Evolutionary conservation across 1,284 basidiomycete genomes (phyloP).

Genomic region (Filobasidium uniguttulatum): DNA sequence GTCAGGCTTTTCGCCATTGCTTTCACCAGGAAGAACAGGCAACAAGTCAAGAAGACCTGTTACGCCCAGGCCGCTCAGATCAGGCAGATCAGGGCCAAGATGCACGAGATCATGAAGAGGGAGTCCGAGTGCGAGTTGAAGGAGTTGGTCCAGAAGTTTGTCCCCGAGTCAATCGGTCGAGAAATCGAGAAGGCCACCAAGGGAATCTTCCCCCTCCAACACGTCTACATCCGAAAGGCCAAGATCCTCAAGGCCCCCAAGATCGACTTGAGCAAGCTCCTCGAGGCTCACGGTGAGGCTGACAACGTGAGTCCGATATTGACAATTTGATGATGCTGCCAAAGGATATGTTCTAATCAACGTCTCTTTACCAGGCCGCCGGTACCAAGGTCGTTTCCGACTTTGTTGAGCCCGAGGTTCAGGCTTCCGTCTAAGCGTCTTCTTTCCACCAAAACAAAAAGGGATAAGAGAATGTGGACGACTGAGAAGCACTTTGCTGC

Average conservation of each 20-base stretch:
- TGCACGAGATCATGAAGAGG: slow-evolving; percentile 99
- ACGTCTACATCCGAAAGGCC: slow-evolving; percentile 95
- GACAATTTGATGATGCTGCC: slow-evolving; percentile 2
- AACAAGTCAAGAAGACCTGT: slow-evolving; percentile 98
- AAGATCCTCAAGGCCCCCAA: slow-evolving; percentile 95
- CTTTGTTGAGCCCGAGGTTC: slow-evolving; percentile 38
- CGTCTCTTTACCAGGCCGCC: slow-evolving; percentile 19
- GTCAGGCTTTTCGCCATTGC: slow-evolving; percentile 97
- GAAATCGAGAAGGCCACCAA: slow-evolving; percentile 96
- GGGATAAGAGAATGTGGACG: no score
- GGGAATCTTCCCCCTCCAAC: slow-evolving; percentile 94
- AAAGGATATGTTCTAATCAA: slow-evolving; percentile 6
- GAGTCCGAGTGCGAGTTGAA: slow-evolving; percentile 96
- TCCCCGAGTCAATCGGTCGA: slow-evolving; percentile 96
- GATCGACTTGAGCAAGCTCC: slow-evolving; percentile 85
- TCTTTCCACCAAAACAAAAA: background rate
- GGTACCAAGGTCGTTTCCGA: slow-evolving; percentile 36
- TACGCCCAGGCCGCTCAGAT: slow-evolving; percentile 94
- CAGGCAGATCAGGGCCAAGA: slow-evolving; percentile 96
- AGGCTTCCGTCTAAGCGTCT: slow-evolving; percentile 35
- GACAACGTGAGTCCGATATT: slow-evolving; percentile 53
- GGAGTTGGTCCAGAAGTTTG: slow-evolving; percentile 96
- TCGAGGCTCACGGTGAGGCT: slow-evolving; percentile 90
- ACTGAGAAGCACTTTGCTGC: no score
- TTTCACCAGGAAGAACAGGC: slow-evolving; percentile 93